A percentile compares a stretch with the other conserved stretches of the same genome.
phyloP scores from a whole-genome alignment of 1,284 basidiomycete species.

The Coniferiporia weirii region DNA sequence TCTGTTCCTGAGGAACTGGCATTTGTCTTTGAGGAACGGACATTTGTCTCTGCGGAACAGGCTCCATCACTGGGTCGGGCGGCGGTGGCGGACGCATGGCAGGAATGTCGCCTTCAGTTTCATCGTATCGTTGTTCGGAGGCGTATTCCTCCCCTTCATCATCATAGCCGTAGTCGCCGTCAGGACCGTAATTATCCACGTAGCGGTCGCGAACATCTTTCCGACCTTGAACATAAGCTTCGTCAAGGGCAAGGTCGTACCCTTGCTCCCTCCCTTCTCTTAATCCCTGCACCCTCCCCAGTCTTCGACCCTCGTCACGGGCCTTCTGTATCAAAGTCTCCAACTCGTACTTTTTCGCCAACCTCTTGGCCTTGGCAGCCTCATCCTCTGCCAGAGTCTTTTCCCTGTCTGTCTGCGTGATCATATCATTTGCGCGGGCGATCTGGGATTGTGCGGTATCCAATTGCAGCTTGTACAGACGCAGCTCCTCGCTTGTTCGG shows the following conservation, averaged over 20 bases:
- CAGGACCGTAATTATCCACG: neutral
- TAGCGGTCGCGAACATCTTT: neutral
- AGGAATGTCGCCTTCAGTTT: neutral
- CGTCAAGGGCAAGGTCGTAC: neutral
- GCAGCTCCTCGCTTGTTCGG: conserved; percentile 38
- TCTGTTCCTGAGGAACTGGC: neutral
- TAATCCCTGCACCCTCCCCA: conserved; percentile 39
- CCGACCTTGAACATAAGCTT: neutral
- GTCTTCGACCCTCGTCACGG: conserved; percentile 38
- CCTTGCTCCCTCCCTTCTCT: conserved; percentile 31
- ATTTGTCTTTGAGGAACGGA: neutral
- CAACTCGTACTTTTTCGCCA: conserved; percentile 39
- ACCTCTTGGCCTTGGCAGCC: conserved; percentile 38
- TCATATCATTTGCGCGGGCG: conserved; percentile 40
- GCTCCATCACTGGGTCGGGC: neutral
- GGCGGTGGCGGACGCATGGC: neutral
- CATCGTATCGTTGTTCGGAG: neutral
- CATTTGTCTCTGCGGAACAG: neutral
- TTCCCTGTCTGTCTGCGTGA: conserved; percentile 36
- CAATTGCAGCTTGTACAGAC: conserved; percentile 41
- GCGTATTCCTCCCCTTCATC: conserved; percentile 6
- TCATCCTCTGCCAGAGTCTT: conserved; percentile 41
- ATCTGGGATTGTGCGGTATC: conserved; percentile 46
- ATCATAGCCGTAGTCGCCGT: neutral
- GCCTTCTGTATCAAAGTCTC: conserved; percentile 36